Base-by-base conservation (phyloP, 129 eudicot genomes). In the Deinandra increscens region DNA sequence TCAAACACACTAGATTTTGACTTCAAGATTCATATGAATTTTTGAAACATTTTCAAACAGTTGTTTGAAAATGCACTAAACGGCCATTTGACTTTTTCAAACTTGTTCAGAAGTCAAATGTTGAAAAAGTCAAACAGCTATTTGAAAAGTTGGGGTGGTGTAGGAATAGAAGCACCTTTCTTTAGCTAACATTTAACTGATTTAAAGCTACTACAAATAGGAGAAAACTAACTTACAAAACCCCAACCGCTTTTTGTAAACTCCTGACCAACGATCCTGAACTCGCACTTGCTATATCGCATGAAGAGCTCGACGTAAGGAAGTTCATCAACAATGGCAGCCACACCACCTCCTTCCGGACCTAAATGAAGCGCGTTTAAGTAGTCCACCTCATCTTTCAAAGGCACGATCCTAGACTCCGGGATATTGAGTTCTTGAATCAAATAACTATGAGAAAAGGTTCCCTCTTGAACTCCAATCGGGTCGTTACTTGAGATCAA, bases 181-280 rank as follows among this genome's bases (percentile, higher is more conserved):
- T 26, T 26, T 26, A 26, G 3, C 31, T 26, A 26, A 26, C 31
- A 26, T 26, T 26, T 1, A 26, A 26, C 31, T 26, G 31, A 26
- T 26, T 3, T 26, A 26, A 26, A 26, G 31, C 3, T 26, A 3
- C 1, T 26, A 26, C 31, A 26, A 26, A 26, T 26, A 26, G 31
- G 31, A 26, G n/a, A 26, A 62, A 29, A 1, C 15, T 55, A 22
- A 84, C 95, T 88, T 78, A 88, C 95, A 50, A 88, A 85, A 53
- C 91, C 95, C 95, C 95, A 88, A 44, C 95, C 95, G n/a, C 86
- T 78, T 71, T 80, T 85, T 1, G 95, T 88, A 38, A 88, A 85
- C 75, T 82, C 84, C 60, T 75, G 91, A 37, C 95, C 91, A 9
- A 88, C 91, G 48, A 65, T 79, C 59, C 78, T 81, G 78, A 85